Percentiles rank a stretch among this genome's conserved stretches.
These are phyloP conservation scores for Fusarium floridanum DNA, from an alignment of 2,329 filamentous ascomycete species.

Conservation along the genomic window DNA sequence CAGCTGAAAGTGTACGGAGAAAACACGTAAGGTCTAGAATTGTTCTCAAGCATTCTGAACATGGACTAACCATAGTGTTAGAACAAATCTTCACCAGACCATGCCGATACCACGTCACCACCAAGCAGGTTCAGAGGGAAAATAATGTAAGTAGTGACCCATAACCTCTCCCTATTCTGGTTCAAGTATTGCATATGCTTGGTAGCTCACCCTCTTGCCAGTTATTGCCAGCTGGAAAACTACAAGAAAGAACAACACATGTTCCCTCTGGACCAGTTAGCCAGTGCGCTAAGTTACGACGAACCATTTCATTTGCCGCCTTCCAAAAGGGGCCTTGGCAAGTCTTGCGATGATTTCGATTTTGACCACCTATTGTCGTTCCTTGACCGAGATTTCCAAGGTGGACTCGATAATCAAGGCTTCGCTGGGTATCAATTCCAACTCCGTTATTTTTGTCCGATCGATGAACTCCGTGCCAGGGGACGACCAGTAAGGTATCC, in stretches of 20 bases:
- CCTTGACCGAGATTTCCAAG: not conserved
- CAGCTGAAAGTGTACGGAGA: not conserved
- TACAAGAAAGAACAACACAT: not conserved
- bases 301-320: not conserved
- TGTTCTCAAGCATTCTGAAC: not conserved
- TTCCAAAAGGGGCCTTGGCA: not conserved
- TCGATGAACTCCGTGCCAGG: accelerated
- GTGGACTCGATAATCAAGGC: not conserved
- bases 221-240: not conserved
- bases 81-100: accelerated
- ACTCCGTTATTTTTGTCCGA: not conserved
- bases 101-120: accelerated
- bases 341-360: too few relatives aligned
- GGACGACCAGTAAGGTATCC: not conserved
- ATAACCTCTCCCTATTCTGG: accelerated
- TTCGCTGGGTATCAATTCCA: too few relatives aligned
- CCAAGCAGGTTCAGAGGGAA: not conserved
- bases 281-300: not conserved
- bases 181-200: not conserved
- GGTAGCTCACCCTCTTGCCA: not conserved
- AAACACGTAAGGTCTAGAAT: not conserved
- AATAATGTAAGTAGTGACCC: not conserved
- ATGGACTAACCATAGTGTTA: not conserved
- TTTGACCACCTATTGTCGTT: not conserved
- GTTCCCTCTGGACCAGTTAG: not conserved